These are phyloP conservation scores for Salicornia ramosissima DNA, from an alignment of 148 eudicot genomes.

Conservation along the genomic window DNA sequence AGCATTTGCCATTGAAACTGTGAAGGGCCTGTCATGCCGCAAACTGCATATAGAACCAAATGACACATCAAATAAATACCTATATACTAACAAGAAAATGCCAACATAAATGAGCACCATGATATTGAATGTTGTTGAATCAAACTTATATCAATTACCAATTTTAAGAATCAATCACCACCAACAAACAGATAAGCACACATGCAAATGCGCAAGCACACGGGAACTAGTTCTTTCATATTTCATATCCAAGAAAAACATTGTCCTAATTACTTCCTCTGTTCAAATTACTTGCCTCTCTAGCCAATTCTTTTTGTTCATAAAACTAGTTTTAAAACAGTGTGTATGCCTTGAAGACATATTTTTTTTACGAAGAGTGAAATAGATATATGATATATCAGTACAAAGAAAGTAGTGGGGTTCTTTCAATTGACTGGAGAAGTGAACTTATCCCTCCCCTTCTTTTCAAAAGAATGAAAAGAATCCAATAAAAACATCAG, in stretches of 20 bases:
- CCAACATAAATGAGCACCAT: not conserved
- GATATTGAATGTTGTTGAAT: not conserved
- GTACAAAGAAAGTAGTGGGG: no score
- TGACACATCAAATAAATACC: not conserved
- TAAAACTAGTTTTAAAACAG: no score
- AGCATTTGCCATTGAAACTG: slow-evolving; percentile 98
- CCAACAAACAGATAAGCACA: not conserved
- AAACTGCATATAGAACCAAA: slow-evolving; percentile 48
- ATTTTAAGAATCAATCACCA: not conserved
- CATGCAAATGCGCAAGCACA: not conserved
- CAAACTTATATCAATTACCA: not conserved
- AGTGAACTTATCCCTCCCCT: not conserved
- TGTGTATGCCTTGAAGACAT: no score
- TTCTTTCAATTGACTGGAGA: no score
- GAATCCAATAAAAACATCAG: no score
- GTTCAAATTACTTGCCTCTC: not conserved
- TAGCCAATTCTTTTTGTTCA: no score
- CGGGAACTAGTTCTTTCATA: not conserved
- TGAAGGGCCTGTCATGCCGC: slow-evolving; percentile 97
- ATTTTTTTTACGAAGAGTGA: no score
- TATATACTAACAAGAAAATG: not conserved
- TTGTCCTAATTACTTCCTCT: not conserved
- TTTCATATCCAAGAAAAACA: not conserved
- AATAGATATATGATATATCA: no score
- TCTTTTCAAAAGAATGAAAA: no score